Evolutionary conservation across 164 flowering plant species (phyloP).

Genomic region (Macadamia integrifolia): DNA sequence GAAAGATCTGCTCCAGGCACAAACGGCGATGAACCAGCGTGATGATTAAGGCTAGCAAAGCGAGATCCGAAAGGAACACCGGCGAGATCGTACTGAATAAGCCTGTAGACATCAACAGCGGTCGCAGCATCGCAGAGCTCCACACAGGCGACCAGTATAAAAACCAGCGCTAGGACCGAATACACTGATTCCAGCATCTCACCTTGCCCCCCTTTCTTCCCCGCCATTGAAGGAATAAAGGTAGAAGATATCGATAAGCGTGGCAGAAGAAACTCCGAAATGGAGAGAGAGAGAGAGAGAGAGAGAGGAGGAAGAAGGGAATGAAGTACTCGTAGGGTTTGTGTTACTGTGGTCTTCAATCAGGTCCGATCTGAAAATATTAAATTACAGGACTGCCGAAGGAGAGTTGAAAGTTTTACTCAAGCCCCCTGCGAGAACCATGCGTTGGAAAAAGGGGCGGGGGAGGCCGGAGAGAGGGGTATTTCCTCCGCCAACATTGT

Average conservation of each 20-base stretch:
- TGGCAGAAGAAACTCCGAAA: not conserved
- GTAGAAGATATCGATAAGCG: not conserved
- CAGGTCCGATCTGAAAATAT: not conserved
- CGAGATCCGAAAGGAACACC: slow-evolving; percentile 97
- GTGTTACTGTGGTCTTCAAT: no score
- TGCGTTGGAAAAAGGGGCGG: not conserved
- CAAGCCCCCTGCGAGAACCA: not conserved
- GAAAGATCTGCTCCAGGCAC: slow-evolving; percentile 68
- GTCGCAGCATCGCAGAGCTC: slow-evolving; percentile 92
- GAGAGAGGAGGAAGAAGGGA: no score
- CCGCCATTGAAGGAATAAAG: slow-evolving; percentile 21
- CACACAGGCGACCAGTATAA: slow-evolving; percentile 72
- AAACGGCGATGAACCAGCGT: slow-evolving; percentile 63
- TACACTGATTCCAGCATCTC: slow-evolving; percentile 47
- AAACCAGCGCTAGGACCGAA: slow-evolving; percentile 48
- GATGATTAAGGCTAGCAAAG: slow-evolving; percentile 71
- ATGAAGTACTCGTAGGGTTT: no score
- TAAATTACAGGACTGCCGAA: not conserved
- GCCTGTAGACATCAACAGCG: slow-evolving; percentile 91
- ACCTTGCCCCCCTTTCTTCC: slow-evolving; percentile 23
- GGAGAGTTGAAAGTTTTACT: not conserved
- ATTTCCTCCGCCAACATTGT: no score
- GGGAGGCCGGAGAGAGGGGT: not conserved
- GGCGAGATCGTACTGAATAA: slow-evolving; percentile 88
- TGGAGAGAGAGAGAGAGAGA: not conserved